Base-by-base conservation (phyloP, 306 rosid species). In the Begonia peltatifolia region DNA sequence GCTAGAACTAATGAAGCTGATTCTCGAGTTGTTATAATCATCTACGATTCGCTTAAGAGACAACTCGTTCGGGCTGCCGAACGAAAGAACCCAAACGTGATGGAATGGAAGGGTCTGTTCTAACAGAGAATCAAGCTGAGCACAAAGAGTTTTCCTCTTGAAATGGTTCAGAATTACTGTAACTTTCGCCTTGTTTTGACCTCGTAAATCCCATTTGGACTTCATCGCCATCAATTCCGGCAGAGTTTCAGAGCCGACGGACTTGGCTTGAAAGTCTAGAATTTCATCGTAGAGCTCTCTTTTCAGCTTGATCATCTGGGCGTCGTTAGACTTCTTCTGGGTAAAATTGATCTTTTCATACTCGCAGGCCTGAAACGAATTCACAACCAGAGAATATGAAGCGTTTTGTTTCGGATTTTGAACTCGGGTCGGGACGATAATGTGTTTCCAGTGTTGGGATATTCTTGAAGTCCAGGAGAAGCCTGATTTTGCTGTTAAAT, bases 31-130 rank as follows among this genome's bases (percentile, higher is more conserved):
- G 44, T 90, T 90, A 17, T 90, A 90, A 70, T 92, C 80, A 0
- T 90, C 94, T 2, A 90, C 99, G 43, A 90, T 90, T 63, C 93
- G 71, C 58, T 65, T 81, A 7, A 90, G 22, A 1, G 99, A 83
- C 9, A 59, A 53, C 67, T 90, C 95, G 55, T 80, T 86, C 20
- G 99, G 99, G 67, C 99, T 90, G 11, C 99, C 99, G 60, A 90
- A 90, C 30, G 99, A 79, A 25, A 90, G 93, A 9, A 90, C 95
- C 99, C 99, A 90, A 61, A 72, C 93, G 38, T 83, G 92, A 67
- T 90, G 94, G 46, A 90, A 86, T n/a, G 94, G 88, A 41, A 86
- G 88, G 15, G 88, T 79, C 41, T 90, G 95, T 13, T 75, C 74
- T 42, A 83, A 92, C 67, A 90, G 59, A 0, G 95, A 76, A 48